Conservation (phyloP, 805 yeast species). For the Metschnikowia rubicola region DNA sequence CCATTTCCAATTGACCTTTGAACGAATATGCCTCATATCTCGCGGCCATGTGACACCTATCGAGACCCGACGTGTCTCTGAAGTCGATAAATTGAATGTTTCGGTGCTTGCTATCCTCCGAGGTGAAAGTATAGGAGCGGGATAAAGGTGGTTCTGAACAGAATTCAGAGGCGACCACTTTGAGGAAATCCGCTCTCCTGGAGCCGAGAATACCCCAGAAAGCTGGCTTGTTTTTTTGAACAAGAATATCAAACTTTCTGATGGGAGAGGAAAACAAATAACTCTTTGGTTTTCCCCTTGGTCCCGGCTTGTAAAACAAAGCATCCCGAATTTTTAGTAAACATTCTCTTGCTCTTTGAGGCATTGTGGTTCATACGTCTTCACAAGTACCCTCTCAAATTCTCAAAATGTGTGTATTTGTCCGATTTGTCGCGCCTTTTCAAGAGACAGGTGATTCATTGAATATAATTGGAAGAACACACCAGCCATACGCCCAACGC, state of each 20-base stretch:
- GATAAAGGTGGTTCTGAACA: constrained; percentile 50
- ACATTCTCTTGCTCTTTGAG: constrained; percentile 4
- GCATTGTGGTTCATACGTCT: neutral
- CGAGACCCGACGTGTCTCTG: constrained; percentile 34
- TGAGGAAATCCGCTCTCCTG: constrained; percentile 51
- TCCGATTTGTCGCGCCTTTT: no score
- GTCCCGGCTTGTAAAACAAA: constrained; percentile 17
- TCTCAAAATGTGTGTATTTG: no score
- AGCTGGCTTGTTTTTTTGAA: constrained; percentile 15
- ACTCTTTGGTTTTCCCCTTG: neutral
- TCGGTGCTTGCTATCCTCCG: constrained; percentile 26
- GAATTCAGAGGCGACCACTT: constrained; percentile 53
- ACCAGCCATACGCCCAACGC: no score
- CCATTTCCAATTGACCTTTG: constrained; percentile 59
- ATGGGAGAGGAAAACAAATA: constrained; percentile 27
- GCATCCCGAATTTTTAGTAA: constrained; percentile 25
- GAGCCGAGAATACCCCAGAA: constrained; percentile 39
- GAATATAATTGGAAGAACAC: no score
- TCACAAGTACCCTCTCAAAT: no score
- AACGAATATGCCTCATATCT: constrained; percentile 71
- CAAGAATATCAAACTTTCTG: constrained; percentile 21
- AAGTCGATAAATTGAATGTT: constrained; percentile 33
- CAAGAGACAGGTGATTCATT: no score
- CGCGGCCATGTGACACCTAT: constrained; percentile 74
- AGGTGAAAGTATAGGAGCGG: constrained; percentile 52